phyloP scores from a whole-genome alignment of 73 alveolate species.

The Effrenium voratum region DNA sequence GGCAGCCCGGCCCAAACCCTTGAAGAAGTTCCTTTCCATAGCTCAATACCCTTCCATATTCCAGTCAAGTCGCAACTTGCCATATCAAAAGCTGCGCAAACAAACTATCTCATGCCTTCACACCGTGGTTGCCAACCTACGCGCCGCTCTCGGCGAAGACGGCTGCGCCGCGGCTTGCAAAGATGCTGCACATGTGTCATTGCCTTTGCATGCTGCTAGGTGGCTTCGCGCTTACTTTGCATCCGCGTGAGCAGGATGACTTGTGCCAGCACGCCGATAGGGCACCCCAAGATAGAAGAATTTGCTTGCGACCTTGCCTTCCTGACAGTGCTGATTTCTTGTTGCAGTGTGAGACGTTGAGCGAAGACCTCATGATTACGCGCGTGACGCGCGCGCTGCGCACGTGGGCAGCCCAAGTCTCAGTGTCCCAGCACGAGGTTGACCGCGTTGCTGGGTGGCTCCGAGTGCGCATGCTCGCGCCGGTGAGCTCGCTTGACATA shows the following conservation, averaged over 20 bases:
- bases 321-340: background rate
- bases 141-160: background rate
- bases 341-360: background rate
- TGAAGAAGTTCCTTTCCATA: background rate
- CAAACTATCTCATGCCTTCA: background rate
- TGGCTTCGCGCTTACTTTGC: background rate
- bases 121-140: background rate
- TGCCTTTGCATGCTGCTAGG: background rate
- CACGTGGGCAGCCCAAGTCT: conserved; percentile 16
- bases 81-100: too few species aligned
- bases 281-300: background rate
- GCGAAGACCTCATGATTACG: background rate
- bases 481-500: background rate
- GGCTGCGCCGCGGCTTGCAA: background rate
- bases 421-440: background rate
- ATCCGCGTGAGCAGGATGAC: background rate
- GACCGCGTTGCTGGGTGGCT: background rate
- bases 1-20: conserved; percentile 20
- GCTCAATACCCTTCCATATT: background rate
- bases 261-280: too few species aligned
- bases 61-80: background rate
- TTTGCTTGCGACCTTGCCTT: conserved; percentile 13
- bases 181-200: background rate
- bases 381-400: conserved; percentile 10
- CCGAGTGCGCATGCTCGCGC: background rate